phyloP scores from a whole-genome alignment of 2,329 filamentous ascomycete species.

The Cadophora luteo-olivacea region DNA sequence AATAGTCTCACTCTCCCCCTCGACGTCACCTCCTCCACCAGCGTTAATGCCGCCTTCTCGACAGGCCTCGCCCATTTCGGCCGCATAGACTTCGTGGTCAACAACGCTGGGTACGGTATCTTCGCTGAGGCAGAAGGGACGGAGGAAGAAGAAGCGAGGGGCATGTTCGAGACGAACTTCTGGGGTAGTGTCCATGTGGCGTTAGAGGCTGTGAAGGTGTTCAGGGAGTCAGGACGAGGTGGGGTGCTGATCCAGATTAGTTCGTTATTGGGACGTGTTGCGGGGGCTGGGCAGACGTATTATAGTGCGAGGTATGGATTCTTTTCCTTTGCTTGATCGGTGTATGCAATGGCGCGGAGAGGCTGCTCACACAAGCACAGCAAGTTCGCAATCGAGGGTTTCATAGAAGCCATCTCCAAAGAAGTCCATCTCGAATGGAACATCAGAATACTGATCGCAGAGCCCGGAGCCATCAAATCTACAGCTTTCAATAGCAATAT shows the following conservation, averaged over 20 bases:
- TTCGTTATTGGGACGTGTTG: background rate
- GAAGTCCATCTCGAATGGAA: background rate
- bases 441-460: background rate
- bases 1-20: background rate
- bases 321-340: background rate
- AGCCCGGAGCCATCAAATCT: constrained; percentile 1
- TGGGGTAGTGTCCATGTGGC: background rate
- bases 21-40: background rate
- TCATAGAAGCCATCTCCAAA: background rate
- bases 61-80: background rate
- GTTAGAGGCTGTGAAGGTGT: background rate
- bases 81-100: background rate
- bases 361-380: background rate
- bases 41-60: background rate
- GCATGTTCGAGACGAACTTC: background rate
- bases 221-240: background rate
- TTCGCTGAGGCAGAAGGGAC: background rate
- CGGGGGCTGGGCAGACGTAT: background rate
- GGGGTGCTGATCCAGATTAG: background rate
- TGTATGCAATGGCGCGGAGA: background rate
- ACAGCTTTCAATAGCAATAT: background rate
- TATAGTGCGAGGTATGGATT: background rate
- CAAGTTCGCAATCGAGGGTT: background rate
- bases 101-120: background rate
- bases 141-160: background rate